Conservation (phyloP, 2,329 filamentous ascomycete genomes). For the Metarhizium humberi region DNA sequence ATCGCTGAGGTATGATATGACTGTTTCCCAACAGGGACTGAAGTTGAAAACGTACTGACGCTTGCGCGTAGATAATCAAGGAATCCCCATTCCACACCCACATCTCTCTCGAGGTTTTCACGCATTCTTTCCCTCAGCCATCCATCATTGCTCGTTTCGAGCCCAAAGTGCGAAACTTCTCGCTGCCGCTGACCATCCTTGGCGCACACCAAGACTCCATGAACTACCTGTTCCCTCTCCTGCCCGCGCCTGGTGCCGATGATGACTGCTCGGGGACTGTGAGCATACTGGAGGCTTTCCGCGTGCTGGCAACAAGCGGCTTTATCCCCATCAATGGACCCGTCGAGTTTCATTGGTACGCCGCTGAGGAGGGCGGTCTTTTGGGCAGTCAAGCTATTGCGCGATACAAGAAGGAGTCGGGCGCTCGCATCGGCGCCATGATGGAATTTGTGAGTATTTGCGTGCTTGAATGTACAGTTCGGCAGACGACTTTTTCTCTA, state of each 20-base stretch:
- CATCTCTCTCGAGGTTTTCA: conserved; percentile 31
- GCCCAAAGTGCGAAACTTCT: conserved; percentile 26
- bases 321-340: conserved; percentile 42
- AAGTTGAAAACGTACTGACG: neutral
- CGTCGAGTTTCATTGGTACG: conserved; percentile 44
- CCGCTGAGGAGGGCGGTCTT: conserved; percentile 38
- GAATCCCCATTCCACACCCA: conserved; percentile 24
- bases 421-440: conserved; percentile 61
- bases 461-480: neutral
- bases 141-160: conserved; percentile 39
- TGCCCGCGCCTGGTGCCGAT: conserved; percentile 36
- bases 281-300: conserved; percentile 36
- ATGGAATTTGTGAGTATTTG: conserved; percentile 39
- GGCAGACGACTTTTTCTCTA: neutral
- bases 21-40: no score
- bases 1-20: conserved; percentile 17
- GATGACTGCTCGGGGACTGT: conserved; percentile 41
- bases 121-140: conserved; percentile 33
- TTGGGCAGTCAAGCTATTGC: conserved; percentile 59
- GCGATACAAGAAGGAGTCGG: conserved; percentile 52
- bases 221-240: conserved; percentile 30
- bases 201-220: conserved; percentile 40
- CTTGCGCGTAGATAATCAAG: conserved; percentile 18
- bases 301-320: conserved; percentile 31
- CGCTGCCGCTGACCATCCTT: conserved; percentile 30